Base-by-base conservation (phyloP, 208 protist genomes). In the Crithidia mellificae region DNA sequence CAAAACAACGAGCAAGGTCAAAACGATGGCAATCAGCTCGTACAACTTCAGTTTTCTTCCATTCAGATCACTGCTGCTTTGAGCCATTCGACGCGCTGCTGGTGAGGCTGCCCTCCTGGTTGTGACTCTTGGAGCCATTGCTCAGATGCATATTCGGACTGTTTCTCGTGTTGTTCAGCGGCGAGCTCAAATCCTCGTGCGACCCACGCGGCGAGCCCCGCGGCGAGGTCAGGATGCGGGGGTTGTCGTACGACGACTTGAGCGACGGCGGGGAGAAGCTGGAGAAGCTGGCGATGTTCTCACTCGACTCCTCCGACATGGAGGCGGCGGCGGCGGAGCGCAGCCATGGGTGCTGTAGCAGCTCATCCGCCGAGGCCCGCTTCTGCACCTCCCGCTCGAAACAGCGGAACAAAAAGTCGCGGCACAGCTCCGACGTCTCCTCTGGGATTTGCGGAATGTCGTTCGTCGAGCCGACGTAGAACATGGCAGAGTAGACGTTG, bases 401-500 rank as follows among this genome's bases (percentile, higher is more conserved):
- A 71, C 88, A 94, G 54, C 68, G 79, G n/a, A 77, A 76, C 6
- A 94, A 59, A 54, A 94, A 91, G 41, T 82, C 63, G 12, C 81
- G 79, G 69, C 84, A 94, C 34, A 70, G 50, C n/a, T 87, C 88
- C 22, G 85, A 90, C 9, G 84, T 83, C n/a, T 85, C 79, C 54
- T 89, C 78, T 6, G 83, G 85, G 22, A 87, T 91, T 38, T 73
- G 70, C 12, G 85, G 88, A 52, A 91, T 87, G 32, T 81, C 81
- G 56, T 81, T 84, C 5, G 83, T 94, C 36, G 77, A 87, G 25
- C 84, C 84, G 36, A 94, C 83, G 66, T 84, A 87, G 56, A 83
- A 90, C 84, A 94, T 92, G 34, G 80, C 79, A 0, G 88, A 89
- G 74, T 89, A 90, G 9, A 88, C 85, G 63, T 90, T 92, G 39